Evolutionary conservation across 2,329 filamentous ascomycete genomes (phyloP).

Genomic region (Dactylellina sp.): DNA sequence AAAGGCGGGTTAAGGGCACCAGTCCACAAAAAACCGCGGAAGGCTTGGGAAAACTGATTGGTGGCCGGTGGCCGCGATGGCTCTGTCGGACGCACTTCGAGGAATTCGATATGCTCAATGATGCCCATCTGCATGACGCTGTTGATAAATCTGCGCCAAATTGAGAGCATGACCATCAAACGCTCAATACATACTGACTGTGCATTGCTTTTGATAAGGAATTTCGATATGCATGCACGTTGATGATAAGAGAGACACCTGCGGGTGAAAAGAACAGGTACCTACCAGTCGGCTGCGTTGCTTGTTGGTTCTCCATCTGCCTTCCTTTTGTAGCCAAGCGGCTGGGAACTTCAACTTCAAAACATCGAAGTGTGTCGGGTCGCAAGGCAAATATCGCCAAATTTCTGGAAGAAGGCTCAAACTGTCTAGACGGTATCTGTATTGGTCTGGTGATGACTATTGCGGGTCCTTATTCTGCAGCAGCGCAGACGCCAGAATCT

Average conservation of each 20-base stretch:
- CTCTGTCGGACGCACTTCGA: not conserved
- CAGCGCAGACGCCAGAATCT: too few relatives aligned
- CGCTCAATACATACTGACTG: not conserved
- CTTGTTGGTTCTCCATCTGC: slow-evolving; percentile 1
- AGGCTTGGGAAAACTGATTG: too few relatives aligned
- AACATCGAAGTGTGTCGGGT: not conserved
- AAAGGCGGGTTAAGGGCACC: too few relatives aligned
- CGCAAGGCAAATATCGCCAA: not conserved
- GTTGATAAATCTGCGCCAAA: not conserved
- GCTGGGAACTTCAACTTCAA: not conserved
- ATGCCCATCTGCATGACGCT: slow-evolving; percentile 10
- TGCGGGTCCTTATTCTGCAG: not conserved
- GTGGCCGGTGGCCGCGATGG: too few relatives aligned
- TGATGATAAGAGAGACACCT: not conserved
- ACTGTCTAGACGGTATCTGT: not conserved
- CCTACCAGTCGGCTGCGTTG: not conserved
- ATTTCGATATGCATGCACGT: not conserved
- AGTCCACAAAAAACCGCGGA: too few relatives aligned
- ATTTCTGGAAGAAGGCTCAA: not conserved
- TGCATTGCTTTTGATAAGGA: slow-evolving; percentile 7
- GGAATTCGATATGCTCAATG: slow-evolving; percentile 5
- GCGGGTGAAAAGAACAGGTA: not conserved
- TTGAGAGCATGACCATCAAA: not conserved
- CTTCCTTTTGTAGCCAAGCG: too few relatives aligned
- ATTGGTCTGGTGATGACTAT: not conserved